Evolutionary conservation across 441 rosid species (phyloP).

Genomic region (Populus trichocarpa): DNA sequence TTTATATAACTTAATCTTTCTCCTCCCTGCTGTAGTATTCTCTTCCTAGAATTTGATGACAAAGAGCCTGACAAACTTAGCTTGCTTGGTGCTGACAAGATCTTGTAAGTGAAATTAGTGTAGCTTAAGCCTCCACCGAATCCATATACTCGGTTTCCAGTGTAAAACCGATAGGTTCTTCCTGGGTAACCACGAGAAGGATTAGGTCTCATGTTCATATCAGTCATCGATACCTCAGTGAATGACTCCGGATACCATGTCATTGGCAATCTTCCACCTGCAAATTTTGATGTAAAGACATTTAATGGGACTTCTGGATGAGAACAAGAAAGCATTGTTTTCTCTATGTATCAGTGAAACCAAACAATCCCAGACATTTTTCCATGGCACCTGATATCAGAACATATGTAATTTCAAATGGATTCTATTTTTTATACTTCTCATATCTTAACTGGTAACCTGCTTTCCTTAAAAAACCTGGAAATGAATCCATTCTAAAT

Average conservation of each 20-base stretch:
- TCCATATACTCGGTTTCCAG: conserved; percentile 53
- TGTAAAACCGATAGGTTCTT: conserved; percentile 84
- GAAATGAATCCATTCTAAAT: background rate
- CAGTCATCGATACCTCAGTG: conserved; percentile 67
- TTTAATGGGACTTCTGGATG: background rate
- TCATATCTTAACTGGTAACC: background rate
- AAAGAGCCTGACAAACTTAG: conserved; percentile 36
- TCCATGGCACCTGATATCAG: background rate
- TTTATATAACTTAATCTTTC: conserved; percentile 26
- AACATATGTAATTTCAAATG: background rate
- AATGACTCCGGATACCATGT: conserved; percentile 92
- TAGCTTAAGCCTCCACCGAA: conserved; percentile 88
- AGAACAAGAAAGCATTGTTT: background rate
- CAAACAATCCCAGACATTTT: background rate
- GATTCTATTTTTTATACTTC: background rate
- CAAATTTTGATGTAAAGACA: background rate
- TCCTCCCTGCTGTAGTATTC: conserved; percentile 33
- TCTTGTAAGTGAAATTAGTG: conserved; percentile 48
- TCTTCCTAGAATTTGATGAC: conserved; percentile 30
- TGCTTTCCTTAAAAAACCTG: background rate
- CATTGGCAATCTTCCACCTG: conserved; percentile 84
- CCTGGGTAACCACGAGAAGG: conserved; percentile 61
- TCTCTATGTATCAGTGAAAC: background rate
- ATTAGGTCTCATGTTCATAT: conserved; percentile 78
- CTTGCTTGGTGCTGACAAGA: conserved; percentile 55